Conservation (phyloP, 352 stramenopile genomes). For the Pythium aquatile region DNA sequence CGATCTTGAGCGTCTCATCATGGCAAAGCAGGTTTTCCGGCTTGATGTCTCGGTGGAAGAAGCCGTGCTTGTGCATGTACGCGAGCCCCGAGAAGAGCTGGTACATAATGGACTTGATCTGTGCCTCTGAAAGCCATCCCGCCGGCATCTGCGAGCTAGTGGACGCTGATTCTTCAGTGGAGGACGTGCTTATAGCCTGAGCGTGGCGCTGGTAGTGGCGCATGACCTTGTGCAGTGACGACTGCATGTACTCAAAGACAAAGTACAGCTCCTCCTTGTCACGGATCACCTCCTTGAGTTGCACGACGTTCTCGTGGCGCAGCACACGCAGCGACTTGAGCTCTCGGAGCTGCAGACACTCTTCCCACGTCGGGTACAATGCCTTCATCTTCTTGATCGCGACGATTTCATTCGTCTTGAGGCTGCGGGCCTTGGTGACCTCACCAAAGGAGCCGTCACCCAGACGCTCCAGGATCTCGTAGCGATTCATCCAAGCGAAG, state of each 20-base stretch:
- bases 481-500: conserved; percentile 73
- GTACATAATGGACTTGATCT: conserved; percentile 78
- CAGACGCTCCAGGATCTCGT: conserved; percentile 90
- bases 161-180: neutral
- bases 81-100: conserved; percentile 74
- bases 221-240: conserved; percentile 76
- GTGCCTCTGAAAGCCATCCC: conserved; percentile 50
- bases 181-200: neutral
- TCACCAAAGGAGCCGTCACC: conserved; percentile 94
- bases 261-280: conserved; percentile 88
- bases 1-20: conserved; percentile 70
- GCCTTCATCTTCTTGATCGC: conserved; percentile 88
- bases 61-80: conserved; percentile 84
- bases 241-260: conserved; percentile 88
- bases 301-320: conserved; percentile 81
- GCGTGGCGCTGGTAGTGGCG: conserved; percentile 27
- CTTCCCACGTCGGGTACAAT: conserved; percentile 77
- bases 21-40: conserved; percentile 71
- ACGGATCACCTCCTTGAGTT: conserved; percentile 84
- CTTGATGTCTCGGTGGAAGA: conserved; percentile 85
- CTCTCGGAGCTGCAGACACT: conserved; percentile 79
- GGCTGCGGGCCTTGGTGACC: conserved; percentile 89
- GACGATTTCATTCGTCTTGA: conserved; percentile 89
- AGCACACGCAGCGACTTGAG: conserved; percentile 75
- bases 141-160: conserved; percentile 4